phyloP scores from a whole-genome alignment of 1,139 yeast genomes.

The Taiozyma onychis region DNA sequence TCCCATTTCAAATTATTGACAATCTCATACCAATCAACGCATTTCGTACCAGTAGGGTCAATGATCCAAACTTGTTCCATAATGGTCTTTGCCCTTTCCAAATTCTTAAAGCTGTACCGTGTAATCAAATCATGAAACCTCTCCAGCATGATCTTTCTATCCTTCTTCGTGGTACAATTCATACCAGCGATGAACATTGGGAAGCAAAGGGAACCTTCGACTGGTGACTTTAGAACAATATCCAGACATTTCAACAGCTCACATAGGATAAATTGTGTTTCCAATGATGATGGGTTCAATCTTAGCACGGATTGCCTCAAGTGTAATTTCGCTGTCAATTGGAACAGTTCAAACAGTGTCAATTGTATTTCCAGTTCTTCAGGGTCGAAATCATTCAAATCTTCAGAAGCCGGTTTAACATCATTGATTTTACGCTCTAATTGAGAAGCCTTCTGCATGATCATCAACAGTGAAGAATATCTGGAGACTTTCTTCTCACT shows the following conservation, averaged over 20 bases:
- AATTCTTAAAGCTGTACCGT: constrained; percentile 64
- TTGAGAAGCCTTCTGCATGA: constrained; percentile 34
- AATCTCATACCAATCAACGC: constrained; percentile 63
- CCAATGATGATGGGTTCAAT: constrained; percentile 58
- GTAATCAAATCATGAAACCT: constrained; percentile 52
- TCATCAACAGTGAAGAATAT: constrained; percentile 28
- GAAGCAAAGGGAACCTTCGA: constrained; percentile 68
- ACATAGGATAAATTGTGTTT: constrained; percentile 53
- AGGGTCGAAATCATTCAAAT: constrained; percentile 41
- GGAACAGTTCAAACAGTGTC: constrained; percentile 68
- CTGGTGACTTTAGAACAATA: constrained; percentile 56
- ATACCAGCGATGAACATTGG: constrained; percentile 77
- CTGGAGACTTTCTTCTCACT: constrained; percentile 18
- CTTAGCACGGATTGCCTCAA: constrained; percentile 57
- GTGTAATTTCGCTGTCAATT: constrained; percentile 63
- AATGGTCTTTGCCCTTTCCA: constrained; percentile 51
- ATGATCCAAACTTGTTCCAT: constrained; percentile 54
- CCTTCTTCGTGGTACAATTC: constrained; percentile 46
- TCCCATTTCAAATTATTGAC: constrained; percentile 72
- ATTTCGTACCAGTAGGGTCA: constrained; percentile 40
- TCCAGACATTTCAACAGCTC: constrained; percentile 56
- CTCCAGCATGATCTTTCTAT: constrained; percentile 44
- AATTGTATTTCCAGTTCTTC: constrained; percentile 61
- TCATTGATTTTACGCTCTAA: constrained; percentile 46
- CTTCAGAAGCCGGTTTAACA: constrained; percentile 49